Conservation (phyloP, 2,329 filamentous ascomycete species). For the Talaromyces atroroseus region DNA sequence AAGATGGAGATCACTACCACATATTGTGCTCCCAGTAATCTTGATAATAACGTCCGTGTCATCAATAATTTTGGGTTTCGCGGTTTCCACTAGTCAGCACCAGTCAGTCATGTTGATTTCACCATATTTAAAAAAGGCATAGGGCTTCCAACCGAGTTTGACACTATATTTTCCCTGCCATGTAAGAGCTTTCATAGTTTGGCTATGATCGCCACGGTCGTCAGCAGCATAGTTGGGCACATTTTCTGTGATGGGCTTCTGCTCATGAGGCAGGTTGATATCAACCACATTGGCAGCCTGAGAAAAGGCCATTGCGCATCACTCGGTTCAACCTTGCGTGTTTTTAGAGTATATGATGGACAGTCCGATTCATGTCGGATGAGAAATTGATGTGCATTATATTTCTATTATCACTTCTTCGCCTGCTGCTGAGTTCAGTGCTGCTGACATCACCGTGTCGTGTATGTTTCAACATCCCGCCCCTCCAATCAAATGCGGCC, state of each 20-base stretch:
- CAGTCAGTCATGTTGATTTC: neutral
- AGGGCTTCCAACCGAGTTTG: slow-evolving; percentile 49
- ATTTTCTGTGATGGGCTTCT: slow-evolving; percentile 64
- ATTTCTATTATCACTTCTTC: too few species aligned
- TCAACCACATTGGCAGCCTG: slow-evolving; percentile 65
- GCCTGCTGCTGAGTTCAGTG: neutral
- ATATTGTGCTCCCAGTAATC: slow-evolving; percentile 62
- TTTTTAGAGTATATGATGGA: neutral
- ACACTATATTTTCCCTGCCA: slow-evolving; percentile 82
- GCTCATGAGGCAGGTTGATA: slow-evolving; percentile 61
- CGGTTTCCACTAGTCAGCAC: slow-evolving; percentile 49
- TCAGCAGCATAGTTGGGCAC: slow-evolving; percentile 60
- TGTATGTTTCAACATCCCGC: neutral
- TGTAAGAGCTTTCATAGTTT: slow-evolving; percentile 69
- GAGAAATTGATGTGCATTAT: too few species aligned
- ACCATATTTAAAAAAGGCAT: neutral
- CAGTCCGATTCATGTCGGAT: too few species aligned
- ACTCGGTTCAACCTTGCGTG: neutral
- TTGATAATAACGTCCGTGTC: slow-evolving; percentile 72
- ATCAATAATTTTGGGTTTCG: slow-evolving; percentile 68
- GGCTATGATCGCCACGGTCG: slow-evolving; percentile 46
- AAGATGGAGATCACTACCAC: slow-evolving; percentile 56
- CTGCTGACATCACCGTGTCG: neutral
- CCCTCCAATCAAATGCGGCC: neutral
- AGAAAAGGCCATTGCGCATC: slow-evolving; percentile 48